A percentile compares a stretch with the other conserved stretches of the same genome.
These are phyloP conservation scores for Megacollybia marginata DNA, from an alignment of 768 basidiomycete genomes.

Conservation along the genomic window DNA sequence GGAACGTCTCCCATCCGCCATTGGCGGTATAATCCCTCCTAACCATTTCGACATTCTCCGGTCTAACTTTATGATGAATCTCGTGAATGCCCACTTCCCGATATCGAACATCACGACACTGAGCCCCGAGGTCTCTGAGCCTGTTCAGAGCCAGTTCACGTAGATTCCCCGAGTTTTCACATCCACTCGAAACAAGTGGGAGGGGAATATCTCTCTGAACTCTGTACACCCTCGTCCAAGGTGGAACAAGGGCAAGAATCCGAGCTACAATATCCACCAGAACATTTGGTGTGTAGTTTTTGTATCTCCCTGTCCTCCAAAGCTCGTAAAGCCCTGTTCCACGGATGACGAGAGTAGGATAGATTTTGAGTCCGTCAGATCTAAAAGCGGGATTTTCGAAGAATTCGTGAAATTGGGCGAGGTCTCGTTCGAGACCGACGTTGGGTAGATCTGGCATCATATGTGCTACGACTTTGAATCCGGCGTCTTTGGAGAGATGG, in stretches of 20 bases:
- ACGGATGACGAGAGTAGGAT: constrained; percentile 95
- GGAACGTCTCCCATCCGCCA: constrained; percentile 99
- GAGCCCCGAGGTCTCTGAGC: constrained; percentile 98
- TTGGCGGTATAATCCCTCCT: constrained; percentile 95
- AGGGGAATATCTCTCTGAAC: constrained; percentile 98
- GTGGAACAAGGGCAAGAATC: constrained; percentile 92
- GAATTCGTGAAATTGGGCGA: constrained; percentile 98
- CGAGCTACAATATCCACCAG: constrained; percentile 95
- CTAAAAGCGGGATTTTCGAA: constrained; percentile 98
- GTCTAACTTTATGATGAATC: constrained; percentile 96
- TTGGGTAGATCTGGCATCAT: constrained; percentile 99
- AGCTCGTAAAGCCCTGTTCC: constrained; percentile 95
- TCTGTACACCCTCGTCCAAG: constrained; percentile 97
- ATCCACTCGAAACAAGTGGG: constrained; percentile 92
- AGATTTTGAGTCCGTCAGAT: constrained; percentile 96
- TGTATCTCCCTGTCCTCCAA: constrained; percentile 95
- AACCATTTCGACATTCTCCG: constrained; percentile 91
- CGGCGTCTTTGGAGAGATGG: constrained; percentile 96
- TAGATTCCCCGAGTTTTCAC: constrained; percentile 95
- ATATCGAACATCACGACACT: constrained; percentile 95
- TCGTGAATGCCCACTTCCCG: constrained; percentile 99
- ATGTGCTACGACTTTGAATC: constrained; percentile 99
- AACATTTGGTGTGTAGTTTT: constrained; percentile 99
- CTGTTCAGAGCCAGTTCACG: constrained; percentile 93
- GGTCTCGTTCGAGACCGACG: constrained; percentile 92